phyloP scores from a whole-genome alignment of 2,329 filamentous ascomycete species.

The Cercospora sp. region DNA sequence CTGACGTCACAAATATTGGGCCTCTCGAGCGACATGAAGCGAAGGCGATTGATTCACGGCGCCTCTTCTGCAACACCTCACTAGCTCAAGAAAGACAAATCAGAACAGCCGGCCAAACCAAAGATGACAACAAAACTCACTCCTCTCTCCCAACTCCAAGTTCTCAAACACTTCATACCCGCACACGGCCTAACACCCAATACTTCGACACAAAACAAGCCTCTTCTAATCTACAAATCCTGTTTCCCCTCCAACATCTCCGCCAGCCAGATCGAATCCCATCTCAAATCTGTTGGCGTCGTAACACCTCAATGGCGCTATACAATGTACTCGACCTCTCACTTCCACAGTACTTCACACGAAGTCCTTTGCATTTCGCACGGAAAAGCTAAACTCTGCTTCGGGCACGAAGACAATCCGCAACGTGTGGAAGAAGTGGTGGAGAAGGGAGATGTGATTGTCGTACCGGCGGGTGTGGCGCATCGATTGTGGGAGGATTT shows the following conservation, averaged over 20 bases:
- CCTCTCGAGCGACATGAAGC: not conserved
- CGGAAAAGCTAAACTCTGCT: conserved; percentile 63
- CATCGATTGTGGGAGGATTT: conserved; percentile 63
- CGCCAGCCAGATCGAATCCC: conserved; percentile 56
- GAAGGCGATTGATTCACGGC: not conserved
- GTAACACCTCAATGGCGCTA: conserved; percentile 67
- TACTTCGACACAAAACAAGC: conserved; percentile 62
- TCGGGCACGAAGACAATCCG: conserved; percentile 65
- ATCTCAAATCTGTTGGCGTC: conserved; percentile 55
- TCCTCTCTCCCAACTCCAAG: conserved; percentile 53
- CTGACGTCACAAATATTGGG: not conserved
- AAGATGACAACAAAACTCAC: conserved; percentile 38
- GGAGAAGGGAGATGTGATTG: conserved; percentile 61
- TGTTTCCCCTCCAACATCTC: conserved; percentile 51
- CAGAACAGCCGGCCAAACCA: not conserved
- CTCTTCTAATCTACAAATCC: conserved; percentile 65
- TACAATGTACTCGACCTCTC: conserved; percentile 65
- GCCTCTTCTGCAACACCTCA: not conserved
- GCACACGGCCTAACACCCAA: conserved; percentile 60
- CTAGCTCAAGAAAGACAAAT: not conserved
- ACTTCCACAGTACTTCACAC: conserved; percentile 68
- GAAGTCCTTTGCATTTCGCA: conserved; percentile 63
- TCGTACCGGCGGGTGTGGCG: conserved; percentile 65
- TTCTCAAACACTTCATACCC: conserved; percentile 62
- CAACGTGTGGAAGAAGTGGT: conserved; percentile 57